Conservation (phyloP, 164 flowering plant species). For the Stephania yunnanensis region DNA sequence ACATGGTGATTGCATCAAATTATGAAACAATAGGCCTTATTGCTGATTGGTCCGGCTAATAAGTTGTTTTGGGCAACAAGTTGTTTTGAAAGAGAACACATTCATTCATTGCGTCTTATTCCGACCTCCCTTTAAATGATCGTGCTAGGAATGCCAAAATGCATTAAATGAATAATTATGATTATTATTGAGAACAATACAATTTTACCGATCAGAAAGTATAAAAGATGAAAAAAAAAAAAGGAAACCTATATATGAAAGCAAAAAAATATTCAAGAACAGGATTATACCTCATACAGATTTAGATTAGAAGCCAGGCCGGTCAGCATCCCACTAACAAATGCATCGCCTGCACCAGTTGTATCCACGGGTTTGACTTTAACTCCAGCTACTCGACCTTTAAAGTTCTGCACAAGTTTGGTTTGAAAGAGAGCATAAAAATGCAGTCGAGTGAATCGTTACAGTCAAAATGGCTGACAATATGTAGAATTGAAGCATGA, state of each 20-base stretch:
- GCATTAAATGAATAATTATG: neutral
- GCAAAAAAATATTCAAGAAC: neutral
- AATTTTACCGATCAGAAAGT: neutral
- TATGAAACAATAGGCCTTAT: neutral
- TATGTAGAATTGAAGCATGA: neutral
- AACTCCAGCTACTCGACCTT: slow-evolving; percentile 62
- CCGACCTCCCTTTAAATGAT: neutral
- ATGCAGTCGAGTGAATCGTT: neutral
- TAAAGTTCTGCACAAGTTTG: slow-evolving; percentile 45
- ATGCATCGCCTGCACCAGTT: slow-evolving; percentile 97
- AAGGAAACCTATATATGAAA: neutral
- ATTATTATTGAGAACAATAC: neutral
- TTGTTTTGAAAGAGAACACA: neutral
- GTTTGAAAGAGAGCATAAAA: neutral
- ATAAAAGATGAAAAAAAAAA: neutral
- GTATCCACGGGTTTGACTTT: slow-evolving; percentile 74
- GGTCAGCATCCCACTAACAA: slow-evolving; percentile 63
- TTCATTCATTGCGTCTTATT: too few species aligned
- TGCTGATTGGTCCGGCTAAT: neutral
- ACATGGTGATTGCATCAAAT: neutral
- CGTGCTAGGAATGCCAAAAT: neutral
- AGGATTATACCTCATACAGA: slow-evolving; percentile 45
- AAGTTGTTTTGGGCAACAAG: neutral
- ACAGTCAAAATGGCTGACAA: neutral
- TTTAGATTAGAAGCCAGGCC: slow-evolving; percentile 52